Percentiles rank a stretch among this genome's conserved stretches.
Conservation (phyloP, 1,284 basidiomycete species). For the Polyporus tsugae region DNA sequence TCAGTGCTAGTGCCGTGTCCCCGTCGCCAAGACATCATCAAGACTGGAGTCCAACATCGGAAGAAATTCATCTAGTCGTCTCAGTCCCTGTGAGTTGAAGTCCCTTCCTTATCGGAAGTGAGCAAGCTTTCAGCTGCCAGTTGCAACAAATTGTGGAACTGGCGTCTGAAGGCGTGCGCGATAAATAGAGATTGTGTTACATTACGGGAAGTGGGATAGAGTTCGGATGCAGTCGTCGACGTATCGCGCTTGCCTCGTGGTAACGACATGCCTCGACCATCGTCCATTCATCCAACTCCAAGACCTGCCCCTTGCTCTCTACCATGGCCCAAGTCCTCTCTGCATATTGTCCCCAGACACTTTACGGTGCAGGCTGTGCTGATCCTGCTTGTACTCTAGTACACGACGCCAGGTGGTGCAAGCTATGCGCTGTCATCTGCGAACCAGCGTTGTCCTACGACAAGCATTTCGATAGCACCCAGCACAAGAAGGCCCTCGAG, state of each 20-base stretch:
- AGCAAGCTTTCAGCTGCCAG: background rate
- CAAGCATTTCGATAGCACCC: constrained; percentile 52
- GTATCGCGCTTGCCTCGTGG: background rate
- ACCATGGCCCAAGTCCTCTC: background rate
- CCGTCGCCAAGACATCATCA: background rate
- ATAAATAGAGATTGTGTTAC: no score
- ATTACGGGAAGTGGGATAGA: background rate
- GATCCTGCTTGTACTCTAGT: constrained; percentile 3
- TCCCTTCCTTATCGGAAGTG: background rate
- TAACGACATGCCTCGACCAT: background rate
- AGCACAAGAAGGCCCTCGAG: constrained; percentile 41
- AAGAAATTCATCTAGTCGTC: background rate
- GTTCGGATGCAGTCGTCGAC: background rate
- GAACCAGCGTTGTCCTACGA: constrained; percentile 25
- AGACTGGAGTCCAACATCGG: background rate
- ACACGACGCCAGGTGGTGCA: constrained; percentile 12
- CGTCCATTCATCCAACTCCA: background rate
- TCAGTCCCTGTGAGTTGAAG: background rate
- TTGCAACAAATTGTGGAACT: background rate
- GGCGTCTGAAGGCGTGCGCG: background rate
- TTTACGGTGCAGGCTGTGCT: constrained; percentile 10
- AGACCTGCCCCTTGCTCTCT: background rate
- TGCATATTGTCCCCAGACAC: constrained; percentile 8
- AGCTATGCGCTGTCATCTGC: constrained; percentile 13
- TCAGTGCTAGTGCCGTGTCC: no score